Evolutionary conservation across 768 basidiomycete genomes (phyloP).

Genomic region (Terana coerulea): DNA sequence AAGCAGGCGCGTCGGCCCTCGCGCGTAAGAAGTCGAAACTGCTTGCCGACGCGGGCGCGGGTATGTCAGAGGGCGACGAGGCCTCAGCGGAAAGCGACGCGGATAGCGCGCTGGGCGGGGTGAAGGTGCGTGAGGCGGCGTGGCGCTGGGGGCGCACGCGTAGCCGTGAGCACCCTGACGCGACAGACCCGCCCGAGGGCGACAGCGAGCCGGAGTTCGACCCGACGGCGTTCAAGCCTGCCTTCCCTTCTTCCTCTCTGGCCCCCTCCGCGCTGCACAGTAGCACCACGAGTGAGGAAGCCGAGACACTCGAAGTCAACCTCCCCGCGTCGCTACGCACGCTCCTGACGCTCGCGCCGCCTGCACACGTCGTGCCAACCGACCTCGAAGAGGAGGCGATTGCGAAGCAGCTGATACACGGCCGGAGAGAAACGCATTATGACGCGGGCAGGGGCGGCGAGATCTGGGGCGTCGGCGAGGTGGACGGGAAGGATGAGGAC

Average conservation of each 20-base stretch:
- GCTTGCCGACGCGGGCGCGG: constrained; percentile 27
- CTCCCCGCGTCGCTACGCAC: constrained; percentile 64
- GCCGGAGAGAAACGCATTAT: constrained; percentile 50
- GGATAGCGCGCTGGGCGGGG: constrained; percentile 22
- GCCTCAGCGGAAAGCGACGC: constrained; percentile 24
- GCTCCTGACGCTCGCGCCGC: constrained; percentile 52
- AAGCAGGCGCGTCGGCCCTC: constrained; percentile 23
- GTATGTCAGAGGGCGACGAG: constrained; percentile 23
- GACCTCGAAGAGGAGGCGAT: constrained; percentile 46
- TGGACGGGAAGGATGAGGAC: constrained; percentile 31
- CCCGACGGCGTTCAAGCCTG: constrained; percentile 13
- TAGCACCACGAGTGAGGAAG: neutral
- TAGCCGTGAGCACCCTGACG: neutral
- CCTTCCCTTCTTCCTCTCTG: constrained; percentile 7
- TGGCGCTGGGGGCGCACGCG: constrained; percentile 19
- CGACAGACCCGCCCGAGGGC: constrained; percentile 10
- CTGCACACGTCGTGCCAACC: neutral
- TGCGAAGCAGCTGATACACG: constrained; percentile 58
- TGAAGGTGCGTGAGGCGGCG: constrained; percentile 26
- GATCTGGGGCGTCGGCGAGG: constrained; percentile 76
- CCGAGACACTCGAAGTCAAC: constrained; percentile 45
- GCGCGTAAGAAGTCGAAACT: constrained; percentile 50
- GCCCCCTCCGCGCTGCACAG: constrained; percentile 7
- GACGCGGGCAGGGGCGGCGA: constrained; percentile 64
- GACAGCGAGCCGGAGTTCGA: constrained; percentile 20